phyloP scores from a whole-genome alignment of 177 flowering plant genomes.

The Vitis hybrid region DNA sequence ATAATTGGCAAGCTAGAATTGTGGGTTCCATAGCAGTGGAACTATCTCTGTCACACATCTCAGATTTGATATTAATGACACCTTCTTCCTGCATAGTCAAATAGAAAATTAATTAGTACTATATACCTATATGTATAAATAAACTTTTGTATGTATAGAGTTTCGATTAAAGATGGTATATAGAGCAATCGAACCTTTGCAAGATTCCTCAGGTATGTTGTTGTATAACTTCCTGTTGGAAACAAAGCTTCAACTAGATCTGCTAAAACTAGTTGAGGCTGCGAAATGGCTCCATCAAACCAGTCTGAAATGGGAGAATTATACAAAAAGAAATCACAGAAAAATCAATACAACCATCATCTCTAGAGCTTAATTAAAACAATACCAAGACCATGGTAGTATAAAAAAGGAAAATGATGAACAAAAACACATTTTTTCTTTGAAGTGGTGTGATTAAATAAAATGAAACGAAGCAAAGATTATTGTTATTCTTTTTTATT shows the following conservation, averaged over 20 bases:
- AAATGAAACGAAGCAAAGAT: no score
- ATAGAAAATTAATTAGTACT: neutral
- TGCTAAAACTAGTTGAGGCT: constrained; percentile 85
- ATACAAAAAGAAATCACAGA: neutral
- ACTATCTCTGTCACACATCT: constrained; percentile 53
- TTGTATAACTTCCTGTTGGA: constrained; percentile 78
- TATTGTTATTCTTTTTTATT: no score
- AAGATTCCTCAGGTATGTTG: constrained; percentile 76
- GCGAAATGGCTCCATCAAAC: constrained; percentile 84
- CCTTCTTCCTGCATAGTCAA: constrained; percentile 50
- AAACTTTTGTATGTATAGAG: neutral
- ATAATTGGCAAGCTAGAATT: constrained; percentile 32
- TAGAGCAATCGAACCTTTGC: constrained; percentile 52
- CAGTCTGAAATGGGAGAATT: constrained; percentile 48
- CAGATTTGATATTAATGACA: constrained; percentile 38
- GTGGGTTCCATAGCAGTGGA: constrained; percentile 55
- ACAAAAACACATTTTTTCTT: no score
- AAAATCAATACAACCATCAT: neutral
- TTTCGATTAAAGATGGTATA: neutral
- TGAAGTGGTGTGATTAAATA: no score
- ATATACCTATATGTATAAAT: neutral
- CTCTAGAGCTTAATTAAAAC: no score
- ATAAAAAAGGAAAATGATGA: no score
- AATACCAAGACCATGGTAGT: no score
- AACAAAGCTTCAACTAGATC: constrained; percentile 78